phyloP scores from a whole-genome alignment of 192 early-diverging fungal genomes.

The Lunasporangiospora selenospora region DNA sequence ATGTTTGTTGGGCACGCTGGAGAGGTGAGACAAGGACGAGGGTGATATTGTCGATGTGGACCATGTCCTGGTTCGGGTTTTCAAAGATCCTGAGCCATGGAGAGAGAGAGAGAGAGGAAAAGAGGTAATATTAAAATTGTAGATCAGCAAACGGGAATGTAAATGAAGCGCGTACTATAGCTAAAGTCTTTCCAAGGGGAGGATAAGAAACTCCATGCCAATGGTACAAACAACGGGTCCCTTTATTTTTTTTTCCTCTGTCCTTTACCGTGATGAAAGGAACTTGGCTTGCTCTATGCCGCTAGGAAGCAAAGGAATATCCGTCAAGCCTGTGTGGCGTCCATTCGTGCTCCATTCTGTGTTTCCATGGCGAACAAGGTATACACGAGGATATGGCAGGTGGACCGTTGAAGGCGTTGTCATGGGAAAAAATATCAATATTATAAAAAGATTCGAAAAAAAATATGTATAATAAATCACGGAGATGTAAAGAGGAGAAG shows the following conservation, averaged over 20 bases:
- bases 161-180: too few species aligned
- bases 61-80: constrained; percentile 50
- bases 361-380: constrained; percentile 54
- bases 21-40: constrained; percentile 44
- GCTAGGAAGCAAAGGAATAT: constrained; percentile 44
- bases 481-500: neutral
- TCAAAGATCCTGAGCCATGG: constrained; percentile 42
- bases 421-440: constrained; percentile 5
- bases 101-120: neutral
- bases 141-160: too few species aligned
- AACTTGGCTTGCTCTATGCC: constrained; percentile 44
- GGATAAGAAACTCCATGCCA: too few species aligned
- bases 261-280: constrained; percentile 35
- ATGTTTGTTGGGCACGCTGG: constrained; percentile 49
- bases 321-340: constrained; percentile 48
- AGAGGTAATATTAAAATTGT: too few species aligned
- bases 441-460: neutral
- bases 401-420: constrained; percentile 38
- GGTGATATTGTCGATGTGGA: constrained; percentile 48
- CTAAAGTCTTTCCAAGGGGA: too few species aligned
- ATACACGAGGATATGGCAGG: constrained; percentile 45
- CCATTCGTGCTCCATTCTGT: constrained; percentile 57
- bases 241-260: neutral
- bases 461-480: too few species aligned
- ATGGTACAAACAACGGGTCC: too few species aligned